Base-by-base conservation (phyloP, 306 rosid species). In the peach (Prunus persica) region DNA sequence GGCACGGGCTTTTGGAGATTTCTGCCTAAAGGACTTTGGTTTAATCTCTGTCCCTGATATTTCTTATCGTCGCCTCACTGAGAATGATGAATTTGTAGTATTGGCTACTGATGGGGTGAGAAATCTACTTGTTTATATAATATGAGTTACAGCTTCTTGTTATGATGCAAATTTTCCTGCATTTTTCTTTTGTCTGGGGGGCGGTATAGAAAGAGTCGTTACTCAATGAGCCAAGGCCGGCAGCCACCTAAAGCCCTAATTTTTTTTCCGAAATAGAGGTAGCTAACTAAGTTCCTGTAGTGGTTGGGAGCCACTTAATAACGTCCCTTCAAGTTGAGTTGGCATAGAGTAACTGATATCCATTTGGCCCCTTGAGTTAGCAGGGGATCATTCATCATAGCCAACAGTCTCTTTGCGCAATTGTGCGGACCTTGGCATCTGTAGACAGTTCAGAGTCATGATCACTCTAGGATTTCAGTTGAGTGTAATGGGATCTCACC, bases 1-100 rank as follows among this genome's bases (percentile, higher is more conserved):
- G 98, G 76, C 97, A 3, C 88, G 98, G 5, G 93, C 96, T 60
- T 91, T 93, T 73, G 98, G 98, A 67, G 98, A 93, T 79, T 90
- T 88, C 76, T 88, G 92, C 82, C 84, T 93, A 1, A 91, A 93
- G 79, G 91, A 88, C 76, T 93, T 75, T 56, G 98, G 98, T 69
- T 64, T 93, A 67, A 90, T 88, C 68, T 89, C 94, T 60, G 82
- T 91, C 56, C 98, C 98, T 15, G 93, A 91, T 14, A 64, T 93
- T 63, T 76, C 88, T 9, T 70, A 82, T 70, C 80, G 79, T 51
- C 87, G 46, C 80, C 74, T 94, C 71, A 58, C 88, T 6, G 79
- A 87, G 34, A 79, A 82, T 78, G 98, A 91, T 79, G 88, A 91
- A 62, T 91, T 94, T 84, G 88, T 91, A 20, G 87, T 94, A 16